Conservation (phyloP, 2,329 filamentous ascomycete species). For the Xylariomycetidae sp. region DNA sequence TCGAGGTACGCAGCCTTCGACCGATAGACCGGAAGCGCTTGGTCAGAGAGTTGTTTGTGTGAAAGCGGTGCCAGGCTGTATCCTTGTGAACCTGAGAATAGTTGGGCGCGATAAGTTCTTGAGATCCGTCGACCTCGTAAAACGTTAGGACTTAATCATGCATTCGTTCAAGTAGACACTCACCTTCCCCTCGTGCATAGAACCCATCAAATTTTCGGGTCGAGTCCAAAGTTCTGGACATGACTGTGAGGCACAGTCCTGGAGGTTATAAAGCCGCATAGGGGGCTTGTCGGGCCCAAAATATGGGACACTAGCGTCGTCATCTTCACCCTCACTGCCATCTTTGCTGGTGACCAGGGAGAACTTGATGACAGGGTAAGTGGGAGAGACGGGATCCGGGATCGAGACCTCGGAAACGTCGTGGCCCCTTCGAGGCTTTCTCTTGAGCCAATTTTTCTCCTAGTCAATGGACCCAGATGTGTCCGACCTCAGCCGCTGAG, state of each 20-base stretch:
- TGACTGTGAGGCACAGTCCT: slow-evolving; percentile 15
- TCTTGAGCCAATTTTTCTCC: slow-evolving; percentile 21
- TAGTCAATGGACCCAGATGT: slow-evolving; percentile 20
- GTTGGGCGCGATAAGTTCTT: slow-evolving; percentile 6
- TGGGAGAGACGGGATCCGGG: slow-evolving; percentile 3
- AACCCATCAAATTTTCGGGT: slow-evolving; percentile 7
- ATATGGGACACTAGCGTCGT: slow-evolving; percentile 4
- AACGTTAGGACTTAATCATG: slow-evolving; percentile 2
- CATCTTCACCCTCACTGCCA: slow-evolving; percentile 4
- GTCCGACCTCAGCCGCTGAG: slow-evolving; percentile 11
- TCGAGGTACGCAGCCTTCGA: slow-evolving; percentile 14
- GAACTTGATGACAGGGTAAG: slow-evolving; percentile 1
- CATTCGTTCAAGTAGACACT: slow-evolving; percentile 3
- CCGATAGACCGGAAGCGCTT: slow-evolving; percentile 18
- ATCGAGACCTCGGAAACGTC: slow-evolving; percentile 22
- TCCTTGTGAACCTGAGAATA: slow-evolving; percentile 12
- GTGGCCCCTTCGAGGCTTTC: slow-evolving; percentile 20
- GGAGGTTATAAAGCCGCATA: slow-evolving; percentile 9
- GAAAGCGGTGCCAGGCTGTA: slow-evolving; percentile 10
- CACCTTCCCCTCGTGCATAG: too few relatives aligned
- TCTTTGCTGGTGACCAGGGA: slow-evolving; percentile 3
- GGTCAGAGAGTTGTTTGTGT: slow-evolving; percentile 13
- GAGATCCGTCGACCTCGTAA: slow-evolving; percentile 8
- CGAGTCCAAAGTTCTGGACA: slow-evolving; percentile 23
- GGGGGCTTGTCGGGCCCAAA: slow-evolving; percentile 9